Conservation (phyloP, 495 filamentous ascomycete genomes). For the Pseudevernia furfuracea region DNA sequence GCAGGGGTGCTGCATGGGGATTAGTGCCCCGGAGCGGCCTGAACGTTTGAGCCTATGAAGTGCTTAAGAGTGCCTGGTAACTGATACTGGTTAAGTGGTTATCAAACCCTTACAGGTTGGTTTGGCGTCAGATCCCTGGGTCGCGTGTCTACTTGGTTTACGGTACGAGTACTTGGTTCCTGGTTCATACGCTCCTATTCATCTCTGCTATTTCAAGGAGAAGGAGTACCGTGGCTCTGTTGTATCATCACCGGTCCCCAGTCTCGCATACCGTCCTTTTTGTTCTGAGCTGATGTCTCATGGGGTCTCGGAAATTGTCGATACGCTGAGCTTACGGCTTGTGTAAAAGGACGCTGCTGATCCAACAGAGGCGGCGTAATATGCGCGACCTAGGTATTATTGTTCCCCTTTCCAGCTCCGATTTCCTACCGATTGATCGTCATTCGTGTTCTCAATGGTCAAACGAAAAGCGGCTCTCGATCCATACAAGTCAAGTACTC, state of each 20-base stretch:
- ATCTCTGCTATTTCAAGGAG: background rate
- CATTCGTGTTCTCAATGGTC: slow-evolving; percentile 15
- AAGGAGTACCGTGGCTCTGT: background rate
- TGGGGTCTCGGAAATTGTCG: background rate
- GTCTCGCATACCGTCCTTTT: background rate
- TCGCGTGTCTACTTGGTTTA: slow-evolving; percentile 7
- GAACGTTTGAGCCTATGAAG: slow-evolving; percentile 23
- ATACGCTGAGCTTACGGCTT: background rate
- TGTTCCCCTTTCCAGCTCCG: slow-evolving; percentile 8
- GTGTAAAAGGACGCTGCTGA: slow-evolving; percentile 6
- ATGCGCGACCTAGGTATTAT: slow-evolving; percentile 22
- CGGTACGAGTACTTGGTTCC: background rate
- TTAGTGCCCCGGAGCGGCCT: slow-evolving; percentile 14
- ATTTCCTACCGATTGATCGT: slow-evolving; percentile 10
- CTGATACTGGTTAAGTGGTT: slow-evolving; percentile 10
- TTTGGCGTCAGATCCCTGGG: slow-evolving; percentile 11
- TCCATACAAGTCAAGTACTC: slow-evolving; percentile 2
- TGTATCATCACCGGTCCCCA: background rate
- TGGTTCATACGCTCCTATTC: background rate
- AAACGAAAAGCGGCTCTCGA: slow-evolving; percentile 17
- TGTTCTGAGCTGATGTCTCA: background rate
- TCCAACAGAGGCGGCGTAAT: slow-evolving; percentile 13
- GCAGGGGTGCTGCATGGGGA: slow-evolving; percentile 14
- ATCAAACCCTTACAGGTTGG: background rate
- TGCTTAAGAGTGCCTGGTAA: slow-evolving; percentile 8